These are phyloP conservation scores for Paramecium primaurelia DNA, from an alignment of 73 alveolate species.

Conservation along the genomic window DNA sequence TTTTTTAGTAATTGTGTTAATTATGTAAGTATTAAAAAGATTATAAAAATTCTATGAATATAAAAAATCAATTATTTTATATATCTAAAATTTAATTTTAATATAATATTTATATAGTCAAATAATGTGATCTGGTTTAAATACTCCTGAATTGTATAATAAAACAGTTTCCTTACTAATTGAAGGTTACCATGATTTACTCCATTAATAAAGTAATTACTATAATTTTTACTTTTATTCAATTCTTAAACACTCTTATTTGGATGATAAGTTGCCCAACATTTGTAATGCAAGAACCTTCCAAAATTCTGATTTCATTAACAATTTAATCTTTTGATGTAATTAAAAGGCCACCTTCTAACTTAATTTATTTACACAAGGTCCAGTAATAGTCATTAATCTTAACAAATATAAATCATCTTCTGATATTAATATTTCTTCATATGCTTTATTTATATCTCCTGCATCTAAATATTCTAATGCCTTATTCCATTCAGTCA, in stretches of 20 bases:
- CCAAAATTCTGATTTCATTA: constrained; percentile 30
- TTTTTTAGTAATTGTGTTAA: not conserved
- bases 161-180: constrained; percentile 3
- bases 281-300: not conserved
- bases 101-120: not conserved
- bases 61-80: too few relatives aligned
- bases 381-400: constrained; percentile 30
- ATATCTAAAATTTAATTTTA: too few relatives aligned
- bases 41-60: too few relatives aligned
- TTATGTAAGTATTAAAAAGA: not conserved
- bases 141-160: constrained; percentile 19
- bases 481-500: constrained; percentile 9
- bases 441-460: constrained; percentile 6
- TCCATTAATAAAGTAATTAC: not conserved
- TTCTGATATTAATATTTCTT: not conserved
- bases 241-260: not conserved
- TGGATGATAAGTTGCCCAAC: not conserved
- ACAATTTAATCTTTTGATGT: not conserved
- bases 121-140: not conserved
- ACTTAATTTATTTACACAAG: not conserved
- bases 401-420: constrained; percentile 38
- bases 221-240: not conserved
- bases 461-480: not conserved
- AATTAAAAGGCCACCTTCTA: constrained; percentile 6
- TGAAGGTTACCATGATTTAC: constrained; percentile 15